Conservation (phyloP, 1,139 yeast genomes). For the Tardiomyces depauwii region DNA sequence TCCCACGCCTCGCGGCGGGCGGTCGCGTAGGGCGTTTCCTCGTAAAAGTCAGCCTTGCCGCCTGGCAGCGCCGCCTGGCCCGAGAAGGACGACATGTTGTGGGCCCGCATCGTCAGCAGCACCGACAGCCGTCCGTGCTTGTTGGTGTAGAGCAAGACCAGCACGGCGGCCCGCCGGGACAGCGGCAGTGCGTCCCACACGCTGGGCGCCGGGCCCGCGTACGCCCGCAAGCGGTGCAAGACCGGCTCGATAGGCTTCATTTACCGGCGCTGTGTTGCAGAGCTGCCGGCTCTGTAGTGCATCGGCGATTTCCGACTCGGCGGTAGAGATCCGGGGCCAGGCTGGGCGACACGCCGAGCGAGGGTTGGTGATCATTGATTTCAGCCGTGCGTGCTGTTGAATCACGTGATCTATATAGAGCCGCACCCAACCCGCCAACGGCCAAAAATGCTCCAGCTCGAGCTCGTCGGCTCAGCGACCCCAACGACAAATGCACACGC, state of each 20-base stretch:
- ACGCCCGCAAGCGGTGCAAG: not conserved
- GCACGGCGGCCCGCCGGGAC: constrained; percentile 63
- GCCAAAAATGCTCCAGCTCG: no score
- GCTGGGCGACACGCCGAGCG: no score
- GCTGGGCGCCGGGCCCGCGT: not conserved
- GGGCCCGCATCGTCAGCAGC: constrained; percentile 64
- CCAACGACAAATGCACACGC: no score
- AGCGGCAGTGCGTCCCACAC: constrained; percentile 51
- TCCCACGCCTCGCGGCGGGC: constrained; percentile 78
- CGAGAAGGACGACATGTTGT: constrained; percentile 57
- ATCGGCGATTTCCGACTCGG: no score
- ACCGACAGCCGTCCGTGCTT: constrained; percentile 64
- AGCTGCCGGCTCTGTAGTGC: no score
- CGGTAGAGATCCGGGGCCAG: no score
- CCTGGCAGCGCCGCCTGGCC: constrained; percentile 91
- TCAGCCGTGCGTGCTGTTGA: no score
- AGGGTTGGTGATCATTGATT: no score
- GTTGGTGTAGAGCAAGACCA: constrained; percentile 56
- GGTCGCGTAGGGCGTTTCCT: constrained; percentile 59
- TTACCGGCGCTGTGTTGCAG: no score
- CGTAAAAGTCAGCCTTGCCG: constrained; percentile 31
- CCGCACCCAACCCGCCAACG: no score
- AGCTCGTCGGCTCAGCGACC: no score
- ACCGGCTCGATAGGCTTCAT: not conserved
- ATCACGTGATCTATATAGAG: no score